phyloP scores from a whole-genome alignment of 768 basidiomycete genomes.

The Wakefieldia striispora region DNA sequence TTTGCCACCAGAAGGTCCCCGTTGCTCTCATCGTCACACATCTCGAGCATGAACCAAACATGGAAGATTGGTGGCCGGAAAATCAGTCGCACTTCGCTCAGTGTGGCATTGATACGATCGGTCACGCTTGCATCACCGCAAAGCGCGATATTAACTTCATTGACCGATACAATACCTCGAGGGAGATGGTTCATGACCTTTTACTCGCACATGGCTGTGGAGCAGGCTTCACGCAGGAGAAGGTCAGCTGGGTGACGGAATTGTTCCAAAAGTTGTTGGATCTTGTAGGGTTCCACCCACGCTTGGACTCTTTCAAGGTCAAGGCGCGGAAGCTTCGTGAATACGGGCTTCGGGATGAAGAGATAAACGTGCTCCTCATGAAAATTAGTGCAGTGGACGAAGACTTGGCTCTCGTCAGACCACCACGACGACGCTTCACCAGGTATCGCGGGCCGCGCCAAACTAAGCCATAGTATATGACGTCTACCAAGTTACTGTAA shows the following conservation, averaged over 20 bases:
- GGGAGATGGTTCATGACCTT: constrained; percentile 22
- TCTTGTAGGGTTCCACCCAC: constrained; percentile 20
- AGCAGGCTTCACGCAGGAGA: constrained; percentile 21
- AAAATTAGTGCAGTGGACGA: constrained; percentile 24
- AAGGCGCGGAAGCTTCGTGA: constrained; percentile 26
- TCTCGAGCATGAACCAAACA: constrained; percentile 34
- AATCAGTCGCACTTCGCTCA: constrained; percentile 24
- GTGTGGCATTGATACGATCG: constrained; percentile 22
- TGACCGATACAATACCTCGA: constrained; percentile 25
- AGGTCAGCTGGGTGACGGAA: constrained; percentile 23
- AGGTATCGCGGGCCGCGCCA: constrained; percentile 6
- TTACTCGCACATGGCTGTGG: constrained; percentile 17
- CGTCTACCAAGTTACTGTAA: constrained; percentile 1
- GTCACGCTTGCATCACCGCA: constrained; percentile 36
- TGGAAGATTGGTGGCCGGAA: constrained; percentile 36
- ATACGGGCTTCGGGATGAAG: constrained; percentile 25
- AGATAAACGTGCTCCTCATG: constrained; percentile 16
- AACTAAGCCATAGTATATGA: too few species aligned
- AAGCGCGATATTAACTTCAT: constrained; percentile 26
- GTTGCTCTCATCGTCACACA: constrained; percentile 34
- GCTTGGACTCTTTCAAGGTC: constrained; percentile 18
- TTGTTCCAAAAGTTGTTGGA: constrained; percentile 24
- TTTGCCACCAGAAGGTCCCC: constrained; percentile 33
- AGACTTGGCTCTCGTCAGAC: constrained; percentile 13
- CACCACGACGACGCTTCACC: constrained; percentile 1